Percentiles rank a stretch among this genome's conserved stretches.
Evolutionary conservation across 2,329 filamentous ascomycete species (phyloP).

Genomic region (Phyllosticta citribraziliensis): DNA sequence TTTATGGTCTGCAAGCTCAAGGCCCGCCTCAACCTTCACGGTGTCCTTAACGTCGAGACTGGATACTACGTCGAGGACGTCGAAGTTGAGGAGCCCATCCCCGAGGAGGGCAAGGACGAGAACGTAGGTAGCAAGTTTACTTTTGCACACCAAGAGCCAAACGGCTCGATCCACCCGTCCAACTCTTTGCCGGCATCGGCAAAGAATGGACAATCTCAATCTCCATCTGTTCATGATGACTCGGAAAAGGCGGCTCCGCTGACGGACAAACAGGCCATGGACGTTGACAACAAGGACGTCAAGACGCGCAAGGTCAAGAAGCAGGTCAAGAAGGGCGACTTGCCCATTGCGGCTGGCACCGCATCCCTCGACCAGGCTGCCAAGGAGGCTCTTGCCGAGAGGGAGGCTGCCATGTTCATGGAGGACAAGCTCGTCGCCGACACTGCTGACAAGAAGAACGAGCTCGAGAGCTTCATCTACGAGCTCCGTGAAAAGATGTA

Average conservation of each 20-base stretch:
- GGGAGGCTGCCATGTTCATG: slow-evolving; percentile 85
- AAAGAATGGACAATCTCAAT: background rate
- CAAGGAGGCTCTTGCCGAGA: slow-evolving; percentile 64
- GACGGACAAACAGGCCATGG: slow-evolving; percentile 24
- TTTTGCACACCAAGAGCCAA: background rate
- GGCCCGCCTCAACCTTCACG: slow-evolving; percentile 91
- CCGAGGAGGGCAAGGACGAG: slow-evolving; percentile 54
- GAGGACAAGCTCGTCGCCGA: slow-evolving; percentile 98
- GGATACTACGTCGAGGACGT: slow-evolving; percentile 98
- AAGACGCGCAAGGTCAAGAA: slow-evolving; percentile 98
- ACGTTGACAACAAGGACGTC: slow-evolving; percentile 42
- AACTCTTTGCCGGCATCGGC: background rate
- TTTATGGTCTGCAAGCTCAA: slow-evolving; percentile 99
- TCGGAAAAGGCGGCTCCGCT: background rate
- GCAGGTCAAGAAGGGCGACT: slow-evolving; percentile 93
- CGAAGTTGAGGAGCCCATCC: slow-evolving; percentile 88
- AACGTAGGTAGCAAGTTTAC: slow-evolving; percentile 1
- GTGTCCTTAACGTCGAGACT: slow-evolving; percentile 89
- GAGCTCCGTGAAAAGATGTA: slow-evolving; percentile 93
- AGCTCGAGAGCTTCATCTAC: slow-evolving; percentile 96
- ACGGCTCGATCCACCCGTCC: background rate
- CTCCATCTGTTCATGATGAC: background rate
- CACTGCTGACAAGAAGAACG: slow-evolving; percentile 99
- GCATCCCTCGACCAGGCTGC: slow-evolving; percentile 61
- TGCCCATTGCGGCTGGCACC: slow-evolving; percentile 77